Evolutionary conservation across 257 asterid species (phyloP), one percentile per base, ranked within the genome.

Genomic region (Fraxinus excelsior): DNA sequence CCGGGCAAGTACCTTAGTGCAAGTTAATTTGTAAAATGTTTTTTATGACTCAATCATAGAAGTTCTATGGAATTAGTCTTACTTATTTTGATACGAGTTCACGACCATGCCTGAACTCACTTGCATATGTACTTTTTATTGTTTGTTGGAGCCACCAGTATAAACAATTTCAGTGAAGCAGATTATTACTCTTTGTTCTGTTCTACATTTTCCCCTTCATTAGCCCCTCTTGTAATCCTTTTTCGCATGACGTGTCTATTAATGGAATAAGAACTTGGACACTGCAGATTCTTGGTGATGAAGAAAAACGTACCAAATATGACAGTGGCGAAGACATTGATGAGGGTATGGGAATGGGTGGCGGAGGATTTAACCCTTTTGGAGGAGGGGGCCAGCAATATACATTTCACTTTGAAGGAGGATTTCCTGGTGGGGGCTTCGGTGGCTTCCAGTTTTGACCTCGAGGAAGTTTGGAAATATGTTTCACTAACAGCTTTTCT

Each of bases 301-400:
- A 92, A 53, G 98, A 92, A 23, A 94, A 92, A 75, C 96, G 98
- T 14, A 80, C 96, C 40, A 87, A 88, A 85, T 94, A 88, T 72
- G 98, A 92, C 83, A 86, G 88, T 2, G 97, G 98, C 34, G 97
- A 94, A 88, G 98, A 94, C 81, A 74, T 89, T 19, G 97, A 94
- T 0, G 97, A 85, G 86, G 96, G 91, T 19, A 84, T 76, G 81
- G 95, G 92, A 69, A 87, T 84, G 94, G 96, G 97, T 44, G 96
- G 97, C 32, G 97, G 93, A 76, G 98, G 94, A 70, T 91, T 85
- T 79, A 84, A 90, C 76, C 97, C 96, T n/a, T 92, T 85, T 2
- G 96, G 92, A 0, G 94, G 90, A 56, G 98, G 97, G 7, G 97
- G 96, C 11, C 96, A 93, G 64, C 94, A 88, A 71, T 93, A 16